Evolutionary conservation across 2,329 filamentous ascomycete genomes (phyloP).

Genomic region (Phaeosphaeria sp.): DNA sequence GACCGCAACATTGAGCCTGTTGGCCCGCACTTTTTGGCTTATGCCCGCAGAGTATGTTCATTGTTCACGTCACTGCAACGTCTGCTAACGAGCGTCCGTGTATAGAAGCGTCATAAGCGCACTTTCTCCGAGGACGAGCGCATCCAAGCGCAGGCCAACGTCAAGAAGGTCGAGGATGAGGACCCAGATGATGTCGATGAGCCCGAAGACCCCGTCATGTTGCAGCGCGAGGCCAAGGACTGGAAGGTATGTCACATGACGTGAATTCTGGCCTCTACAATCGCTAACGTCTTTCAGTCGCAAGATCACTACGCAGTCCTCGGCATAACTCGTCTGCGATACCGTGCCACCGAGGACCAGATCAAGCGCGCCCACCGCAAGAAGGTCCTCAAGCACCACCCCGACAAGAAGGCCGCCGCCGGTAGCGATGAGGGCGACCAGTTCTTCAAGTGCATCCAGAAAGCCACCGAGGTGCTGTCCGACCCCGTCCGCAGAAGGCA

Average conservation of each 20-base stretch:
- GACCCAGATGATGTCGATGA: slow-evolving; percentile 93
- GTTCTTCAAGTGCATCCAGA: slow-evolving; percentile 99
- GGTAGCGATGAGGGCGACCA: slow-evolving; percentile 90
- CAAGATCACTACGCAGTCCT: slow-evolving; percentile 99
- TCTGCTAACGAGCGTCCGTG: slow-evolving; percentile 18
- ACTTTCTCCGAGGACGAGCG: slow-evolving; percentile 99
- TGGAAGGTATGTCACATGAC: slow-evolving; percentile 80
- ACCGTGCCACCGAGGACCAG: slow-evolving; percentile 92
- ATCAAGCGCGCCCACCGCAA: slow-evolving; percentile 99
- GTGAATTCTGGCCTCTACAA: no score
- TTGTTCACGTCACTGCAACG: neutral
- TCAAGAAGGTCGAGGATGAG: slow-evolving; percentile 93
- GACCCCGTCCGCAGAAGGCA: slow-evolving; percentile 93
- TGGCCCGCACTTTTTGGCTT: slow-evolving; percentile 95
- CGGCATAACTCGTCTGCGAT: slow-evolving; percentile 90
- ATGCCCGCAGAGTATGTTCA: slow-evolving; percentile 80
- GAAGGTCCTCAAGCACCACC: slow-evolving; percentile 99
- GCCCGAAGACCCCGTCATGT: slow-evolving; percentile 89
- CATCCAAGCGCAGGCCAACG: slow-evolving; percentile 92
- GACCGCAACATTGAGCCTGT: slow-evolving; percentile 94
- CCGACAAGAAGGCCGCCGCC: slow-evolving; percentile 95
- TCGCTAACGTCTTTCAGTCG: slow-evolving; percentile 54
- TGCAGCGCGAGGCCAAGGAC: slow-evolving; percentile 94
- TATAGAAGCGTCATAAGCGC: slow-evolving; percentile 82
- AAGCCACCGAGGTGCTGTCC: slow-evolving; percentile 90